A percentile compares a stretch with the other conserved stretches of the same genome.
These are phyloP conservation scores for Saksenaea oblongispora DNA, from an alignment of 371 early-diverging fungal genomes.

Conservation along the genomic window DNA sequence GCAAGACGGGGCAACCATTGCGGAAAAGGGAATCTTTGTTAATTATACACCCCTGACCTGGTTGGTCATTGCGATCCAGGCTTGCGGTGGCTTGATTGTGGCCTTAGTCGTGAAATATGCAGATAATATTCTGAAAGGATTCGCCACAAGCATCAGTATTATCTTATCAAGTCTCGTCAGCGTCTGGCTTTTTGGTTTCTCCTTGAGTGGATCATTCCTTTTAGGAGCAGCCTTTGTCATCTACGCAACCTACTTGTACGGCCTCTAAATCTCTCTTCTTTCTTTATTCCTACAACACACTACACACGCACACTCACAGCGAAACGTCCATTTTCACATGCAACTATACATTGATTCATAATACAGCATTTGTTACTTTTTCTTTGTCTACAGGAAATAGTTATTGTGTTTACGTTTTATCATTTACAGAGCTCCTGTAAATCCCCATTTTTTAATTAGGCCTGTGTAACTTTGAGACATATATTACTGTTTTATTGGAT, in stretches of 20 bases:
- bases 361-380: background rate
- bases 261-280: slow-evolving; percentile 29
- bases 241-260: slow-evolving; percentile 80
- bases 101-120: slow-evolving; percentile 96
- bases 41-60: slow-evolving; percentile 82
- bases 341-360: slow-evolving; percentile 3
- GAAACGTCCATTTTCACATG: background rate
- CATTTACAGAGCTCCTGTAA: no score
- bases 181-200: slow-evolving; percentile 77
- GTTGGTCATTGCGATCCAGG: slow-evolving; percentile 83
- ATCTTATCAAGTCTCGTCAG: slow-evolving; percentile 80
- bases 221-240: slow-evolving; percentile 80
- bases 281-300: background rate
- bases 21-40: slow-evolving; percentile 82
- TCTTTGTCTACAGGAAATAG: background rate
- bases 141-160: slow-evolving; percentile 94
- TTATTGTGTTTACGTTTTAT: background rate
- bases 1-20: slow-evolving; percentile 79
- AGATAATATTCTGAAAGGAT: slow-evolving; percentile 95
- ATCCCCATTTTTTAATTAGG: no score
- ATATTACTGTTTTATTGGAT: no score
- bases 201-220: slow-evolving; percentile 68
- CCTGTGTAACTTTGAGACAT: no score
- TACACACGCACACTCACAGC: background rate
- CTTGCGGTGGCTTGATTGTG: slow-evolving; percentile 91